Conservation (phyloP, 1,139 yeast species). For the Blastobotrys serpentis region DNA sequence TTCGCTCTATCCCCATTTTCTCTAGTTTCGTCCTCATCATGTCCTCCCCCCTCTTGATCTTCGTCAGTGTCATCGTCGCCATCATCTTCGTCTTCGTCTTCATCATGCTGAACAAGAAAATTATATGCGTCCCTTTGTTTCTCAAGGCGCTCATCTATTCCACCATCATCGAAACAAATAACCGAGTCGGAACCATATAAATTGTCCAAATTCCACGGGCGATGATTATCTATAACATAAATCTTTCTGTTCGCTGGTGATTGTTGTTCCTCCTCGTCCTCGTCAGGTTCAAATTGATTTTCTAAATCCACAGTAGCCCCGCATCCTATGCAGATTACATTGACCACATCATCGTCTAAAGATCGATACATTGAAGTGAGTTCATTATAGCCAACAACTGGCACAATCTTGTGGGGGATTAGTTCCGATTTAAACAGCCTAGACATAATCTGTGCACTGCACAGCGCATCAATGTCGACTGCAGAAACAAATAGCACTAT, state of each 20-base stretch:
- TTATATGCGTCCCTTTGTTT: constrained; percentile 33
- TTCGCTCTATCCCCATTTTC: constrained; percentile 4
- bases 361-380: constrained; percentile 59
- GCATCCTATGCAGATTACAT: constrained; percentile 82
- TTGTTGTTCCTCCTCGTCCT: constrained; percentile 37
- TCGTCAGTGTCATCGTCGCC: constrained; percentile 22
- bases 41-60: constrained; percentile 15
- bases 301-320: constrained; percentile 94
- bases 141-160: constrained; percentile 43
- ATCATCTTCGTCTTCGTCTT: constrained; percentile 35
- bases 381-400: constrained; percentile 92
- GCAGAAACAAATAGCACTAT: constrained; percentile 89
- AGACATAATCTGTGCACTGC: constrained; percentile 79
- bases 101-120: constrained; percentile 32
- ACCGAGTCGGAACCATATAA: constrained; percentile 81
- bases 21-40: constrained; percentile 32
- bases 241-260: constrained; percentile 47
- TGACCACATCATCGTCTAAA: constrained; percentile 74
- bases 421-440: constrained; percentile 72
- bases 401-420: constrained; percentile 83
- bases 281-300: constrained; percentile 66
- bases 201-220: constrained; percentile 97
- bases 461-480: constrained; percentile 85
- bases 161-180: constrained; percentile 86
- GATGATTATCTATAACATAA: constrained; percentile 83